Conservation (phyloP, 2,329 filamentous ascomycete species). For the Diaporthe sp. region DNA sequence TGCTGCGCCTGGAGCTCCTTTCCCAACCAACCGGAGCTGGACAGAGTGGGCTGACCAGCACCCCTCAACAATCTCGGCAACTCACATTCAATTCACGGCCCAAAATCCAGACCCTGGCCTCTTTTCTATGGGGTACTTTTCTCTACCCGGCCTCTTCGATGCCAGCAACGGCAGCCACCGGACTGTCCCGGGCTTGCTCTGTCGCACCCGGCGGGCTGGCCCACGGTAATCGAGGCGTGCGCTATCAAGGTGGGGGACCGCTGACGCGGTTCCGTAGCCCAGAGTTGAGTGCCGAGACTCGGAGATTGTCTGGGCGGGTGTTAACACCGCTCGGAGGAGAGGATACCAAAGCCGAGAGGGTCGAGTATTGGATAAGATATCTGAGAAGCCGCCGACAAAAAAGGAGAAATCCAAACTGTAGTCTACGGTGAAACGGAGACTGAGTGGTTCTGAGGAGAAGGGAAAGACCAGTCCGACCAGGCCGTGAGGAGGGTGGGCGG, state of each 20-base stretch:
- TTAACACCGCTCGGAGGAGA: not conserved
- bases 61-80: constrained; percentile 22
- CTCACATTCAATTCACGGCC: constrained; percentile 29
- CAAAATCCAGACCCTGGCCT: not conserved
- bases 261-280: constrained; percentile 9
- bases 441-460: constrained; percentile 3
- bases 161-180: not conserved
- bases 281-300: constrained; percentile 1
- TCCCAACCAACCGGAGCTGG: constrained; percentile 27
- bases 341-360: not conserved
- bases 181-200: constrained; percentile 13
- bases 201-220: constrained; percentile 19
- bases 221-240: constrained; percentile 5
- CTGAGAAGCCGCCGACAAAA: constrained; percentile 2
- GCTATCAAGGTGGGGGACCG: constrained; percentile 37
- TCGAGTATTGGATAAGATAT: not conserved
- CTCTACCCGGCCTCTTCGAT: not conserved
- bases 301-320: constrained; percentile 7
- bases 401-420: not conserved
- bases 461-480: not conserved
- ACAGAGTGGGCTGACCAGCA: constrained; percentile 5
- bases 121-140: constrained; percentile 8
- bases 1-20: not conserved
- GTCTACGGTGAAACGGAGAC: constrained; percentile 14
- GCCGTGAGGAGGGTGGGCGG: constrained; percentile 34